Conservation (phyloP, 2,329 filamentous ascomycete genomes). For the Cladosporium colombiae region DNA sequence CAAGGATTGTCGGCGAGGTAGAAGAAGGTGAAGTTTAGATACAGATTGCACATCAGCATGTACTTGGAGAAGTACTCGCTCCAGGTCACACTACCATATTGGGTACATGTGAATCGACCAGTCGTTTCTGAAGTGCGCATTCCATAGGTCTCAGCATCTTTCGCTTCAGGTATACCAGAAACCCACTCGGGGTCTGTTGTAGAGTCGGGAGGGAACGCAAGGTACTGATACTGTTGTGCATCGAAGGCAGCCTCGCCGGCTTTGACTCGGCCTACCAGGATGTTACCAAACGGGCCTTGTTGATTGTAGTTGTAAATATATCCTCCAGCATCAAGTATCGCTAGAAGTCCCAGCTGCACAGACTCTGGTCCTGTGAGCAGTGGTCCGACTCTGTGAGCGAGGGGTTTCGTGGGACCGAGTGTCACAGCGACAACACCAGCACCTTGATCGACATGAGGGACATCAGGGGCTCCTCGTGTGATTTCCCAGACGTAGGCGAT, state of each 20-base stretch:
- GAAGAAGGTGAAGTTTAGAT: slow-evolving; percentile 3
- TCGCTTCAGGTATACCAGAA: neutral
- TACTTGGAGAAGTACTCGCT: neutral
- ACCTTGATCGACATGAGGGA: neutral
- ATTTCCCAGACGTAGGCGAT: neutral
- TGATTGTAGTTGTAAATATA: slow-evolving; percentile 2
- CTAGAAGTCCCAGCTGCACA: neutral
- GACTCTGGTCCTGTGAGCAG: neutral
- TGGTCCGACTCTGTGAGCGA: neutral
- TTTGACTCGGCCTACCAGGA: neutral
- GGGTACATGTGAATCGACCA: neutral
- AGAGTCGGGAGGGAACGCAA: neutral
- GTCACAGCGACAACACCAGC: neutral
- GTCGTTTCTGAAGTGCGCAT: neutral
- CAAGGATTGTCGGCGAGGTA: slow-evolving; percentile 4
- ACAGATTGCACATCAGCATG: slow-evolving; percentile 5
- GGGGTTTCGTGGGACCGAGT: neutral
- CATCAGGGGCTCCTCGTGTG: neutral
- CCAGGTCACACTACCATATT: neutral
- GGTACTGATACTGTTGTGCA: neutral
- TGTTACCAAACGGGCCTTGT: neutral
- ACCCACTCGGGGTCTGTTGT: neutral
- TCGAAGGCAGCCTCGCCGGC: neutral
- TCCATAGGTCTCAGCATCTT: neutral
- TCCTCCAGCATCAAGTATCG: neutral